These are phyloP conservation scores for Plasmodium gonderi DNA, from an alignment of 169 alveolate genomes.

Conservation along the genomic window DNA sequence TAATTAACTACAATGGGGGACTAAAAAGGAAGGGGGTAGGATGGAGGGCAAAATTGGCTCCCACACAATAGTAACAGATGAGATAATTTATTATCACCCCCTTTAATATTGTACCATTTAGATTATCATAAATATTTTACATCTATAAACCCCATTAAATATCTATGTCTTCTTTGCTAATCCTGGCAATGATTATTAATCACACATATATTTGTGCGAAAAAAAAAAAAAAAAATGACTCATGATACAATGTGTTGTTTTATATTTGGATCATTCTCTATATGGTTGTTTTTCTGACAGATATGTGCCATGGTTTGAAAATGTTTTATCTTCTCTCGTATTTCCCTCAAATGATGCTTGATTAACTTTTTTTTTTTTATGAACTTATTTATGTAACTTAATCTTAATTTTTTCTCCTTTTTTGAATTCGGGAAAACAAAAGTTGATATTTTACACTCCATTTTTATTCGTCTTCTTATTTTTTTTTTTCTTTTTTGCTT, in stretches of 20 bases:
- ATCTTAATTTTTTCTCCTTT: conserved; percentile 60
- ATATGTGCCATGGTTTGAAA: neutral
- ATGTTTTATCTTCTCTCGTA: conserved; percentile 14
- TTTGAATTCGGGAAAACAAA: conserved; percentile 70
- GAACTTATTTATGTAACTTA: conserved; percentile 51
- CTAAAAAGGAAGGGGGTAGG: neutral
- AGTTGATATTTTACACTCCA: conserved; percentile 54
- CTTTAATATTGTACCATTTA: neutral
- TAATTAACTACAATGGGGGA: neutral
- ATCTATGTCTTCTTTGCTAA: no score
- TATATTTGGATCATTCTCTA: neutral
- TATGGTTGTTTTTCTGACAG: neutral
- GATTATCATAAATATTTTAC: no score
- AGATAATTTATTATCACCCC: neutral
- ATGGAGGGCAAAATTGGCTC: neutral
- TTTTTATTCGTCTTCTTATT: conserved; percentile 67
- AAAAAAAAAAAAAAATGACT: no score
- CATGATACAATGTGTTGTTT: no score
- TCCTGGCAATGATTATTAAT: no score
- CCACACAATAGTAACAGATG: neutral
- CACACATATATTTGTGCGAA: no score
- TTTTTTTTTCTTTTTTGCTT: conserved; percentile 43
- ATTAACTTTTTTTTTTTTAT: conserved; percentile 39
- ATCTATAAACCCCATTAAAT: neutral
- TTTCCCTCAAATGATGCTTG: conserved; percentile 35